Evolutionary conservation across 225 moss, liverwort and hornwort genomes (phyloP).

Genomic region (Straminergon stramineum): DNA sequence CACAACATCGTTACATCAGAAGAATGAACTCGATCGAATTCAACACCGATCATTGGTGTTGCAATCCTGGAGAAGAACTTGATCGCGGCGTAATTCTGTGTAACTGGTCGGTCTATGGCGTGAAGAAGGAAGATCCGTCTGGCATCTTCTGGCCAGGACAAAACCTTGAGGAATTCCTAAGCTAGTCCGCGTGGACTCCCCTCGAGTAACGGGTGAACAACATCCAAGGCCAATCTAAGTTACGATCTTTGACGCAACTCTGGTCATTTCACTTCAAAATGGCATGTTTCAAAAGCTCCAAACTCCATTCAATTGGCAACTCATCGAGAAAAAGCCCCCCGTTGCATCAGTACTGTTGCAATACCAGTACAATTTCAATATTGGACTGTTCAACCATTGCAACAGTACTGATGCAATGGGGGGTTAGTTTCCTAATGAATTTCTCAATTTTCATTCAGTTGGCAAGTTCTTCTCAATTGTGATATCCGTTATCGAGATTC

Average conservation of each 20-base stretch:
- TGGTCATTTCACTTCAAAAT: neutral
- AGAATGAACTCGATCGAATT: neutral
- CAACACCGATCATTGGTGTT: neutral
- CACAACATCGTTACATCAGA: neutral
- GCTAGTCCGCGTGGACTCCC: neutral
- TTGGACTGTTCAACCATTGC: no score
- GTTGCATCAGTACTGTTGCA: no score
- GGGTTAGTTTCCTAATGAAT: no score
- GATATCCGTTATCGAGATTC: neutral
- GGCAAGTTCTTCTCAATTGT: no score
- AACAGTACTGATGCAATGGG: no score
- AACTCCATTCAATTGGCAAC: no score
- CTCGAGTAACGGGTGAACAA: neutral
- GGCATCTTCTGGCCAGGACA: neutral
- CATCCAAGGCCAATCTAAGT: neutral
- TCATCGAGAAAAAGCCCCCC: no score
- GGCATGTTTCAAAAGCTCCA: neutral
- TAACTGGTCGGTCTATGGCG: neutral
- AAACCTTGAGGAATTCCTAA: neutral
- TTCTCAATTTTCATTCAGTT: no score
- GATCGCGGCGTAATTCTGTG: neutral
- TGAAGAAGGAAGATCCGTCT: neutral
- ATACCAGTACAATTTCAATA: no score
- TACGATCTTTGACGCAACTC: neutral
- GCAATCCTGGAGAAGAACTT: neutral